Base-by-base conservation (phyloP, 2,329 filamentous ascomycete species). In the Fusarium foetens region DNA sequence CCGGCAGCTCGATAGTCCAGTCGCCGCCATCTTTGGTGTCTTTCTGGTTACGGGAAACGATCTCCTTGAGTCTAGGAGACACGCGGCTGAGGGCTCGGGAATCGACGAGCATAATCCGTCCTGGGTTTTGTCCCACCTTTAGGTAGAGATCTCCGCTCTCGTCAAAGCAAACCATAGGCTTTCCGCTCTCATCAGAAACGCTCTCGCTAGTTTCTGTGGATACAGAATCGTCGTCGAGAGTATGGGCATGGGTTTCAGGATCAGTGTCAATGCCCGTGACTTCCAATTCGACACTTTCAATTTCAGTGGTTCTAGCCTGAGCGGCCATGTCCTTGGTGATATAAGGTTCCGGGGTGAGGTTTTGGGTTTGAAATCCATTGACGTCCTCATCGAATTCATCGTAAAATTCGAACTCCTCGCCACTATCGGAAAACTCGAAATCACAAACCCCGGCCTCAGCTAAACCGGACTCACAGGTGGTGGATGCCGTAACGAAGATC, bases 71-170 rank as follows among this genome's bases (percentile, higher is more conserved):
- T 11, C 46, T 42, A 3, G 21, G 19, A 17, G 68, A 70, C 14
- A 53, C 36, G 25, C 68, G 68, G 27, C 68, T 48, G 17, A 70
- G 61, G 11, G 68, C 68, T 38, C 68, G 66, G 17, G 68, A 70
- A 31, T 70, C 68, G 21, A 70, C 62, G 2, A 53, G 21, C 67
- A 70, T 70, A 11, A 57, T 38, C 11, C 53, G 67, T 10, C 43
- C 19, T 29, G 53, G 38, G 9, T 27, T 14, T 11, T 10, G 36
- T 25, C 68, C 68, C 11, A 70, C 41, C n/a, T 25, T 45, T 5
- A 70, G 68, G 14, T 27, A 29, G 7, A 70, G 38, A 23, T 70
- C 68, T 25, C 68, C 67, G 13, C 60, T 57, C 21, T 25, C 21
- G 12, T 70, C 68, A 17, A 70, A 70, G 6, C 33, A 35, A n/a